Conservation (phyloP, 129 eudicot genomes). For the Sambucus nigra region DNA sequence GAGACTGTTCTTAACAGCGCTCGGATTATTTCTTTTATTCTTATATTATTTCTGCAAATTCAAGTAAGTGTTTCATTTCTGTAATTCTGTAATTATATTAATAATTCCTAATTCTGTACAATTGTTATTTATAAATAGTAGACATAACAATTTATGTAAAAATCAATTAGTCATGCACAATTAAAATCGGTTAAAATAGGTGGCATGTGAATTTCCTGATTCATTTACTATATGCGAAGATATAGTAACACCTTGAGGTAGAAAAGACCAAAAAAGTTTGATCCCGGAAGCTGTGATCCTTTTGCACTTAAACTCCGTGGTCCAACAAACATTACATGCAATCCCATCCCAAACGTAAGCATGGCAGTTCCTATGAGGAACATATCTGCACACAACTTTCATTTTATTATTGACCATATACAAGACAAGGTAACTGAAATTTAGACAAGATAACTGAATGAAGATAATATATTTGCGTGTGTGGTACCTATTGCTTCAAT, state of each 20-base stretch:
- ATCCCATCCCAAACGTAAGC: slow-evolving; percentile 65
- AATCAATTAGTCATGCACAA: too few relatives aligned
- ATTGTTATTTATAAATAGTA: too few relatives aligned
- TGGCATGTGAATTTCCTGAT: too few relatives aligned
- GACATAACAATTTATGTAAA: too few relatives aligned
- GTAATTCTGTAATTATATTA: too few relatives aligned
- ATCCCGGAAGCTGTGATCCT: slow-evolving; percentile 22
- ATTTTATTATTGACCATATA: neutral
- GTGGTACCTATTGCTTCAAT: slow-evolving; percentile 55
- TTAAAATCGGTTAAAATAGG: too few relatives aligned
- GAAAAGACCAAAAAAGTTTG: slow-evolving; percentile 45
- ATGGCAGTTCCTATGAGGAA: slow-evolving; percentile 73
- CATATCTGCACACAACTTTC: slow-evolving; percentile 41
- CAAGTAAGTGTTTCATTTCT: too few relatives aligned
- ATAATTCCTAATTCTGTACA: too few relatives aligned
- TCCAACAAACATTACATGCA: slow-evolving; percentile 67
- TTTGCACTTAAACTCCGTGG: slow-evolving; percentile 22
- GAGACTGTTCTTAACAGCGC: too few relatives aligned
- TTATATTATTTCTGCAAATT: too few relatives aligned
- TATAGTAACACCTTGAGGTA: slow-evolving; percentile 29
- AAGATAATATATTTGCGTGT: neutral
- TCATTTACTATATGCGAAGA: neutral
- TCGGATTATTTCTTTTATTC: too few relatives aligned
- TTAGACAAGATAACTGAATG: neutral
- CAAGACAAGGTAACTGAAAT: too few relatives aligned